Evolutionary conservation across 768 basidiomycete species (phyloP).

Genomic region (Pulveroboletus sp.): DNA sequence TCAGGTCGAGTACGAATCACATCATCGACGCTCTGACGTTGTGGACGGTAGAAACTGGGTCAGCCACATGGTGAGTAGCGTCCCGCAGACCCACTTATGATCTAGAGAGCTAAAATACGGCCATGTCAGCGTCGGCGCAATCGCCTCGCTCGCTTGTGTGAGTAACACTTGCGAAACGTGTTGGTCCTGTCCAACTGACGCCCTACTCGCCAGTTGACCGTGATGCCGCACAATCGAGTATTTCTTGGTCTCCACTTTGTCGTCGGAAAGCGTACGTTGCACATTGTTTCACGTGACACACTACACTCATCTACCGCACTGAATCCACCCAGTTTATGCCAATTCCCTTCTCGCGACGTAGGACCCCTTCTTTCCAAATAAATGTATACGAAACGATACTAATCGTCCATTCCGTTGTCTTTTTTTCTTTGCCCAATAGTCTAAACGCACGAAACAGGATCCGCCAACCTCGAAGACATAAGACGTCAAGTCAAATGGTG

Average conservation of each 20-base stretch:
- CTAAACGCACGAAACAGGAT: constrained; percentile 19
- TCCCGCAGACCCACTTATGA: too few relatives aligned
- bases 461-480: neutral
- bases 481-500: neutral
- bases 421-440: constrained; percentile 2
- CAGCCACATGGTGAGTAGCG: constrained; percentile 15
- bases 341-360: constrained; percentile 27
- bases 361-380: neutral
- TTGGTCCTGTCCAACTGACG: neutral
- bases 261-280: constrained; percentile 19
- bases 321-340: constrained; percentile 14
- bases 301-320: neutral
- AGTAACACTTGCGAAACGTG: neutral
- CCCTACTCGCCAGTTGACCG: constrained; percentile 10
- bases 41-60: constrained; percentile 24
- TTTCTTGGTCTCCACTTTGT: constrained; percentile 23
- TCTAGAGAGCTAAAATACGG: neutral
- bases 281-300: neutral
- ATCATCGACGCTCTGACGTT: constrained; percentile 19
- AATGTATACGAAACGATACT: neutral
- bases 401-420: neutral
- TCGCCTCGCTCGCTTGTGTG: constrained; percentile 18
- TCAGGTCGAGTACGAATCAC: constrained; percentile 14
- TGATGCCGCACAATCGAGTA: constrained; percentile 22
- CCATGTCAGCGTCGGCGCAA: constrained; percentile 10